Evolutionary conservation across 805 yeast genomes (phyloP), one percentile per base, ranked within the genome.

Genomic region (Schwanniomyces occidentalis): DNA sequence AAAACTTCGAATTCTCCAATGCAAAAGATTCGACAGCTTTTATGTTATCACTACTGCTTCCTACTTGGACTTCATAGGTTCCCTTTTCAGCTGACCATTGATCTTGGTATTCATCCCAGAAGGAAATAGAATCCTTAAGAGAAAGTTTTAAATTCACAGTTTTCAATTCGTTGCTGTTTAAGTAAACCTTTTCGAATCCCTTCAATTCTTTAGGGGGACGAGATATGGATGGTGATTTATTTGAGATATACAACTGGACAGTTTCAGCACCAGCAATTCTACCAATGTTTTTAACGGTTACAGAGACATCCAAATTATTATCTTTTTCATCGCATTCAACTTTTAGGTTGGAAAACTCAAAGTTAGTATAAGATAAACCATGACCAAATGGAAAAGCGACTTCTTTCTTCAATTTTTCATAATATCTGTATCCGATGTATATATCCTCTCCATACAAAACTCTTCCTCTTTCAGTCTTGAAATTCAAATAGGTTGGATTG

Each of bases 391-490:
- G 56, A 43, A 56, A 58, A 20, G 58, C 57, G 8, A 58, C 63
- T 28, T 40, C 21, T 24, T 42, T 44, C 19, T 46, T 43, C 29
- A 54, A 27, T 42, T 56, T 57, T 29, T 59, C 65, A 42, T 58
- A 59, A 41, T 42, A 59, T 37, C 53, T 43, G 43, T 59, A 59
- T 12, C 64, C 65, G 27, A 59, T 52, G 38, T 48, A 59, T 3
- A 59, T 51, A 33, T 58, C 64, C 38, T 59, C 64, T 7, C 63
- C 61, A 37, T 59, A 59, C 22, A 58, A 51, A 10, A 57, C 61
- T 29, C 56, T 45, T n/a, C 64, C 65, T 28, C 53, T 48, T 28
- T 48, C 56, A 25, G 63, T 52, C 10, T 42, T 50, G 29, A 46
- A 59, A 40, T 59, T 55, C 36, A 59, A 49, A 39, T 40, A 59